A percentile compares a stretch with the other conserved stretches of the same genome.
Conservation (phyloP, 2,329 filamentous ascomycete species). For the Talaromyces verruculosus region DNA sequence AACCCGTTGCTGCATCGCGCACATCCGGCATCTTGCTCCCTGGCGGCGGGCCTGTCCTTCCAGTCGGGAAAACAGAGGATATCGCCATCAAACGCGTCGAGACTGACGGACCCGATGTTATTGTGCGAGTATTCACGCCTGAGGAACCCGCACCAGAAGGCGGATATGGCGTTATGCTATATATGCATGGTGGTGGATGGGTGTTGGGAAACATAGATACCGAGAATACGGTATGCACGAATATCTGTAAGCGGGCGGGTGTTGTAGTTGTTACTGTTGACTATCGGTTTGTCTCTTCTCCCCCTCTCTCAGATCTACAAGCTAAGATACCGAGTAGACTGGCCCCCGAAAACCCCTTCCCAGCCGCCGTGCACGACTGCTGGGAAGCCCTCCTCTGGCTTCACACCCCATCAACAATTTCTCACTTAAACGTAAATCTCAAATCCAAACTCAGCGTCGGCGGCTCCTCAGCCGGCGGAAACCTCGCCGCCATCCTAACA, state of each 20-base stretch:
- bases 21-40: conserved; percentile 54
- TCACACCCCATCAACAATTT: conserved; percentile 43
- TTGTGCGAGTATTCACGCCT: conserved; percentile 54
- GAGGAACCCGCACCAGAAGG: conserved; percentile 45
- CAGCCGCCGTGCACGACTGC: conserved; percentile 58
- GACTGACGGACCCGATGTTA: conserved; percentile 49
- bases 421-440: conserved; percentile 43
- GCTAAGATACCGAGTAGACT: conserved; percentile 39
- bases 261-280: conserved; percentile 58
- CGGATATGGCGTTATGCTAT: conserved; percentile 59
- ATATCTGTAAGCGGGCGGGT: conserved; percentile 52
- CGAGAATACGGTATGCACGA: conserved; percentile 58
- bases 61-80: conserved; percentile 51
- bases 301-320: not conserved
- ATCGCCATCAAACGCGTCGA: conserved; percentile 45
- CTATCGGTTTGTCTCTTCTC: conserved; percentile 49
- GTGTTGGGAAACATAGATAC: conserved; percentile 59
- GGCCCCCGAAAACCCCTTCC: conserved; percentile 58
- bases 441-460: conserved; percentile 47
- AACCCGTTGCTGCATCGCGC: conserved; percentile 54
- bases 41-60: conserved; percentile 51
- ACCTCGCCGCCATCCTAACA: conserved; percentile 55
- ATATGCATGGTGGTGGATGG: conserved; percentile 61
- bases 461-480: conserved; percentile 55
- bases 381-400: conserved; percentile 57